A percentile compares a stretch with the other conserved stretches of the same genome.
Evolutionary conservation across 2,329 filamentous ascomycete species (phyloP).

Genomic region (Fusarium concolor): DNA sequence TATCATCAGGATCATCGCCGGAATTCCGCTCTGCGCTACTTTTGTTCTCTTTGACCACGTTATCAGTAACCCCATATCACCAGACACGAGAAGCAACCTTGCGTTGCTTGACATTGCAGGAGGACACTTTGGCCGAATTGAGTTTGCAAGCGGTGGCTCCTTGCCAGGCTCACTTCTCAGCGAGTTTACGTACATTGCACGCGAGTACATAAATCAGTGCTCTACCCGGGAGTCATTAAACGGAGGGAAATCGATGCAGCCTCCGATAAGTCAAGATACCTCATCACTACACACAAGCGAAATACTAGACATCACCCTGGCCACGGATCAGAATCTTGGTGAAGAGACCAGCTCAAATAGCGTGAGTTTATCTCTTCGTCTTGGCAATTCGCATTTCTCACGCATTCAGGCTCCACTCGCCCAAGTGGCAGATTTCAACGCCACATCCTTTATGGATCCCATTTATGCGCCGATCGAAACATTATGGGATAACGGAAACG

Average conservation of each 20-base stretch:
- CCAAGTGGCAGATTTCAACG: not conserved
- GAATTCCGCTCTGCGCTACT: slow-evolving; percentile 34
- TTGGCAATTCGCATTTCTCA: too few species aligned
- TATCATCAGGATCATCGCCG: slow-evolving; percentile 31
- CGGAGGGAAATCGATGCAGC: not conserved
- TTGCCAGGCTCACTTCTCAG: slow-evolving; percentile 33
- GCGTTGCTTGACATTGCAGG: slow-evolving; percentile 39
- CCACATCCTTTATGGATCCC: slow-evolving; percentile 2
- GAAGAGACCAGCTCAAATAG: not conserved
- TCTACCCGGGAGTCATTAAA: not conserved
- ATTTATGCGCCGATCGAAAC: slow-evolving; percentile 23
- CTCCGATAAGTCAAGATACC: not conserved
- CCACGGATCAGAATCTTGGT: fast-evolving
- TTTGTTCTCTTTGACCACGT: slow-evolving; percentile 42
- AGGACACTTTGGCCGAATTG: slow-evolving; percentile 37
- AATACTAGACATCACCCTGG: fast-evolving
- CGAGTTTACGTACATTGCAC: slow-evolving; percentile 38
- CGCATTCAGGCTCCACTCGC: too few species aligned
- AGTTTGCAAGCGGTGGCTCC: slow-evolving; percentile 32
- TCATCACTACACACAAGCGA: not conserved
- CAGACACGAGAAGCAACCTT: slow-evolving; percentile 31
- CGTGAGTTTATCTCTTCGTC: too few species aligned
- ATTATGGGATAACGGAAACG: slow-evolving; percentile 29
- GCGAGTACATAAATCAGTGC: slow-evolving; percentile 38
- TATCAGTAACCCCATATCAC: slow-evolving; percentile 30